A percentile compares a stretch with the other conserved stretches of the same genome.
These are phyloP conservation scores for Geranium rotundifolium DNA, from an alignment of 345 rosid genomes.

Conservation along the genomic window DNA sequence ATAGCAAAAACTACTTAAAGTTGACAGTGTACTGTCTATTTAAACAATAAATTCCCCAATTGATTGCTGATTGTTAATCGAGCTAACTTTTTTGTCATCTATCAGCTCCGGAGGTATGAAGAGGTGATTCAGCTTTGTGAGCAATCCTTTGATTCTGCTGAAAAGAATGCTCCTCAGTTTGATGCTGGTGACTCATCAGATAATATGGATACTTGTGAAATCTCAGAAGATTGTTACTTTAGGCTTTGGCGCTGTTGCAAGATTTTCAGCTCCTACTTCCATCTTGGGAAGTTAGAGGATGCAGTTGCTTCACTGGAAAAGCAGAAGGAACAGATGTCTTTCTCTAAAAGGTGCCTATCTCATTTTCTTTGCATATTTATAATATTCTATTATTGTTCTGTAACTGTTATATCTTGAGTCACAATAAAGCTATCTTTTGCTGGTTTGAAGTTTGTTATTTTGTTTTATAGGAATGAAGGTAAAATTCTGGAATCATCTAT, in stretches of 20 bases:
- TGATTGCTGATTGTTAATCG: no score
- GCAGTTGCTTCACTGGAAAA: conserved; percentile 62
- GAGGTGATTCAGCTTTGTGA: conserved; percentile 78
- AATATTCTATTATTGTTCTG: no score
- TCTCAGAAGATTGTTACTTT: conserved; percentile 30
- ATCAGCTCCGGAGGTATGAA: conserved; percentile 74
- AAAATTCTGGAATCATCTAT: conserved; percentile 40
- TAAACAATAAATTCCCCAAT: no score
- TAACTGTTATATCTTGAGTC: background rate
- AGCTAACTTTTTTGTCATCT: conserved; percentile 15
- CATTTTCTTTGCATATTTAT: no score
- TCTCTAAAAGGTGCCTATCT: conserved; percentile 30
- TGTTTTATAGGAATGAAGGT: conserved; percentile 26
- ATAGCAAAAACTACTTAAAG: no score
- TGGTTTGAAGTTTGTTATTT: no score
- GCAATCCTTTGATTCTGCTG: conserved; percentile 65
- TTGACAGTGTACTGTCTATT: no score
- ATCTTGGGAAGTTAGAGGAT: conserved; percentile 84
- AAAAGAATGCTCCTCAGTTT: conserved; percentile 37
- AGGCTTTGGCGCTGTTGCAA: conserved; percentile 57
- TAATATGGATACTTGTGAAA: conserved; percentile 28
- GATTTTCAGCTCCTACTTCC: conserved; percentile 63
- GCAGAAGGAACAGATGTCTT: conserved; percentile 34
- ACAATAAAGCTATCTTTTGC: no score
- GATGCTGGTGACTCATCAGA: conserved; percentile 14